Evolutionary conservation across 139 green algal species (phyloP).

Genomic region (Diplosphaera chodatii): DNA sequence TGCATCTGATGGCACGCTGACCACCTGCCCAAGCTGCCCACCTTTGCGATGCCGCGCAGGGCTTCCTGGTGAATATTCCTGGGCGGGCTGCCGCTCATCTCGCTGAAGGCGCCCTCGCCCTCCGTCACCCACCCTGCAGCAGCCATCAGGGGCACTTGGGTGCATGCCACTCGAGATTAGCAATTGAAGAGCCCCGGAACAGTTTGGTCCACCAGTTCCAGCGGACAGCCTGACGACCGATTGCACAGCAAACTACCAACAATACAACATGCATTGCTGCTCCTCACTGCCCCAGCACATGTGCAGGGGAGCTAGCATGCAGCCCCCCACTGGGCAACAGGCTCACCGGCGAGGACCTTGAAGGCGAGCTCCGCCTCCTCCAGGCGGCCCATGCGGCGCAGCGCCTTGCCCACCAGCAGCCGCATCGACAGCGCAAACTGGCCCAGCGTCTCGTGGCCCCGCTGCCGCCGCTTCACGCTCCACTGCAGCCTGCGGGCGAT

Average conservation of each 20-base stretch:
- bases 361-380: slow-evolving; percentile 51
- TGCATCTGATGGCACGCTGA: no score
- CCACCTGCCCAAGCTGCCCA: no score
- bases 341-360: slow-evolving; percentile 25
- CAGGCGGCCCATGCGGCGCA: slow-evolving; percentile 38
- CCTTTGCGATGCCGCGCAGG: slow-evolving; percentile 44
- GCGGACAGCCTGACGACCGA: no score
- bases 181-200: no score
- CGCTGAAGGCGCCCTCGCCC: slow-evolving; percentile 57
- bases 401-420: slow-evolving; percentile 34
- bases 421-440: slow-evolving; percentile 43
- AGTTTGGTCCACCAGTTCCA: no score
- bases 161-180: no score
- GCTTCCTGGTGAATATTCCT: slow-evolving; percentile 65
- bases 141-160: no score
- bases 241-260: no score
- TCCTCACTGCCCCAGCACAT: no score
- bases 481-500: slow-evolving; percentile 20
- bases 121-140: slow-evolving; percentile 61
- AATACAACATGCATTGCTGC: no score
- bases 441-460: slow-evolving; percentile 46
- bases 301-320: no score
- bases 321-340: no score
- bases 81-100: slow-evolving; percentile 54
- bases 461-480: slow-evolving; percentile 20